Evolutionary conservation across 2,329 filamentous ascomycete genomes (phyloP).

Genomic region (Rhynchosporium secalis): DNA sequence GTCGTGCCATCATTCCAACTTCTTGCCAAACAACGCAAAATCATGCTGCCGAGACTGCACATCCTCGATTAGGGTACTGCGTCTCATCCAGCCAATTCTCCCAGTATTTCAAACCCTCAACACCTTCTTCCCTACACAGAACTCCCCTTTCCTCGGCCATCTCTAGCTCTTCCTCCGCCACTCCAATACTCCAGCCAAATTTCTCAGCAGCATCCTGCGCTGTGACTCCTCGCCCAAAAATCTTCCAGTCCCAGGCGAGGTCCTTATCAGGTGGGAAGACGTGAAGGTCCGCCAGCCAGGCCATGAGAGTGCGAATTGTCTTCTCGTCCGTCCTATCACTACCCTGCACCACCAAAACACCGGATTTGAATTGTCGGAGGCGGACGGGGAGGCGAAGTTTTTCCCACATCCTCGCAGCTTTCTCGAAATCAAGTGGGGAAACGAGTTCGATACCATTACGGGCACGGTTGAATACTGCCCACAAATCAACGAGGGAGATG

Average conservation of each 20-base stretch:
- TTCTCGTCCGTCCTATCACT: slow-evolving; percentile 87
- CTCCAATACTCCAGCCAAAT: slow-evolving; percentile 96
- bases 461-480: slow-evolving; percentile 92
- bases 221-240: slow-evolving; percentile 82
- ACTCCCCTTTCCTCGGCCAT: slow-evolving; percentile 93
- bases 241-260: slow-evolving; percentile 71
- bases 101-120: slow-evolving; percentile 93
- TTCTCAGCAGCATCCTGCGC: slow-evolving; percentile 84
- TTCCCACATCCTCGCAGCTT: slow-evolving; percentile 86
- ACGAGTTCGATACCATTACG: slow-evolving; percentile 93
- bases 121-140: slow-evolving; percentile 85
- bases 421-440: slow-evolving; percentile 87
- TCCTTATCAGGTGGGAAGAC: slow-evolving; percentile 63
- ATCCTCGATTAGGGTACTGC: slow-evolving; percentile 16
- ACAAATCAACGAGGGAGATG: slow-evolving; percentile 85
- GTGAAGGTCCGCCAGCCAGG: slow-evolving; percentile 77
- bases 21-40: background rate
- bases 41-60: slow-evolving; percentile 17
- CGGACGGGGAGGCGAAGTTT: slow-evolving; percentile 82
- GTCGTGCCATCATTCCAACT: too few relatives aligned
- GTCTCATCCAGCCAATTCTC: slow-evolving; percentile 57
- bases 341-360: slow-evolving; percentile 90
- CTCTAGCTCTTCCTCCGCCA: slow-evolving; percentile 91
- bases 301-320: slow-evolving; percentile 72
- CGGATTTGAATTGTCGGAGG: slow-evolving; percentile 85